Evolutionary conservation across 2,329 filamentous ascomycete species (phyloP).

Genomic region (Pseudogymnoascus sp.): DNA sequence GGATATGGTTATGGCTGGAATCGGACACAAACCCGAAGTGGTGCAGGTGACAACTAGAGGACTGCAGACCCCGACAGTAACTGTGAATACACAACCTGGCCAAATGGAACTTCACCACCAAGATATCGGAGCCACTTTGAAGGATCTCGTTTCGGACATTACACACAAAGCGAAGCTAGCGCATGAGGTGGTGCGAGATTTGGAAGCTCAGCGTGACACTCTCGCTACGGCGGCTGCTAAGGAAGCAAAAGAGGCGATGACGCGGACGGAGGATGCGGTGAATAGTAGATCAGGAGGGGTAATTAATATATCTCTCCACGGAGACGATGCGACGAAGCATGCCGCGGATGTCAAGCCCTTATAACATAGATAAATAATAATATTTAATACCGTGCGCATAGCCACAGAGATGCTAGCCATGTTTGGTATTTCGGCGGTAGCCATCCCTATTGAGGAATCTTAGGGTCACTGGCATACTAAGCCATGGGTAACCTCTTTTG

Average conservation of each 20-base stretch:
- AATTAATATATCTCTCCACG: not conserved
- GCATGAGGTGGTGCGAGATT: not conserved
- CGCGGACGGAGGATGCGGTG: not conserved
- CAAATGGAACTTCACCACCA: not conserved
- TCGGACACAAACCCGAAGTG: conserved; percentile 9
- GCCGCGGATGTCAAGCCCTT: not conserved
- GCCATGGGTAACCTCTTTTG: not conserved
- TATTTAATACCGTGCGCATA: not conserved
- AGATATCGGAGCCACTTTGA: not conserved
- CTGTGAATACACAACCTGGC: not conserved
- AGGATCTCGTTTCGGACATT: not conserved
- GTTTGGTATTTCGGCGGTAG: not conserved
- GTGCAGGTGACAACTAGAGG: not conserved
- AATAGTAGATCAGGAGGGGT: not conserved
- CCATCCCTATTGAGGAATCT: not conserved
- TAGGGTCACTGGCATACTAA: not conserved
- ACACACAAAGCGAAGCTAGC: not conserved
- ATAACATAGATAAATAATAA: not conserved
- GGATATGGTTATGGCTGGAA: conserved; percentile 4
- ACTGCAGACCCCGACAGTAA: not conserved
- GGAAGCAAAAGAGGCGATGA: not conserved
- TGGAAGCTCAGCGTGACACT: not conserved
- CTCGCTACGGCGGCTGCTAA: not conserved
- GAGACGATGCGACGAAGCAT: not conserved
- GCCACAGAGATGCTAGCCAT: not conserved